phyloP scores from a whole-genome alignment of 495 filamentous ascomycete genomes.

The Pseudomonodictys pantanalensis region DNA sequence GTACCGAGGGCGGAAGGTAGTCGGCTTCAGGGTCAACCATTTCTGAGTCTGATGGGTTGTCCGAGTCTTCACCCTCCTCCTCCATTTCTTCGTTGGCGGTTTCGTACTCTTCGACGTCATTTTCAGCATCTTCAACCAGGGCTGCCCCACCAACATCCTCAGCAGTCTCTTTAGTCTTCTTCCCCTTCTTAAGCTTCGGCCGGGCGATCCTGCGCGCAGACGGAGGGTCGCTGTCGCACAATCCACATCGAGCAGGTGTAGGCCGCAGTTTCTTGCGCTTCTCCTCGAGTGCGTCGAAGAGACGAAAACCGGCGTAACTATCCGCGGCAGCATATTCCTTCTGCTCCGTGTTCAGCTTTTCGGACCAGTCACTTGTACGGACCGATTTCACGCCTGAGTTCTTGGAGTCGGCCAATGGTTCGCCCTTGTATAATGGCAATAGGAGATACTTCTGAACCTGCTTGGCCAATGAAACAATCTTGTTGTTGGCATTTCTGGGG shows the following conservation, averaged over 20 bases:
- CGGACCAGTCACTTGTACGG: slow-evolving; percentile 40
- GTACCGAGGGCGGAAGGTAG: background rate
- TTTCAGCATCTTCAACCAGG: slow-evolving; percentile 20
- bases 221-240: slow-evolving; percentile 18
- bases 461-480: slow-evolving; percentile 31
- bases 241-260: slow-evolving; percentile 33
- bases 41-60: too few relatives aligned
- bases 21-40: slow-evolving; percentile 6
- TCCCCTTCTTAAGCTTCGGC: slow-evolving; percentile 1
- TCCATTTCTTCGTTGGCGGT: slow-evolving; percentile 18
- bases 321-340: slow-evolving; percentile 40
- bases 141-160: background rate
- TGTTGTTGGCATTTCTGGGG: slow-evolving; percentile 29
- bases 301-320: slow-evolving; percentile 41
- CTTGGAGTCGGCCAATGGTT: background rate
- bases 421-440: slow-evolving; percentile 41
- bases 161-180: background rate
- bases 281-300: slow-evolving; percentile 40
- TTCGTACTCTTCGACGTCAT: slow-evolving; percentile 27
- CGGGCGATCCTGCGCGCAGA: too few relatives aligned
- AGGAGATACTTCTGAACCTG: slow-evolving; percentile 38
- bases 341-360: slow-evolving; percentile 34
- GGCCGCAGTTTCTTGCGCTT: slow-evolving; percentile 39
- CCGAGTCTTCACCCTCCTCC: too few relatives aligned
- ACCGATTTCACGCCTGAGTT: slow-evolving; percentile 18